These are phyloP conservation scores for Ogataea corticis DNA, from an alignment of 805 yeast genomes.

Conservation along the genomic window DNA sequence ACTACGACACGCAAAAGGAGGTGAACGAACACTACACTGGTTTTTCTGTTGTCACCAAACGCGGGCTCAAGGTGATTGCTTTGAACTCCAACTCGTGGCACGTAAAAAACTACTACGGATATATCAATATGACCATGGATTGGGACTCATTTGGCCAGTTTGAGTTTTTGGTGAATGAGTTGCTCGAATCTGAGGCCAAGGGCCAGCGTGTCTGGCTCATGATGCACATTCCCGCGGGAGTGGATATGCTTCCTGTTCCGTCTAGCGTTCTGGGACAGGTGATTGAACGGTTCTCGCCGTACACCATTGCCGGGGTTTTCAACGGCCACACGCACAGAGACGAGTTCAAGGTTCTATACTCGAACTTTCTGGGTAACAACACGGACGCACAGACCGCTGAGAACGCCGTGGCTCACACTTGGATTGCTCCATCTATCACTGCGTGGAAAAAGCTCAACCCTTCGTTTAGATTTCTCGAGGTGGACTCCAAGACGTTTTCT, in stretches of 20 bases:
- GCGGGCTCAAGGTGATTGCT: slow-evolving; percentile 60
- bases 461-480: slow-evolving; percentile 70
- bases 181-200: slow-evolving; percentile 55
- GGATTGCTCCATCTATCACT: slow-evolving; percentile 67
- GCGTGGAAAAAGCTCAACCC: slow-evolving; percentile 64
- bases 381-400: slow-evolving; percentile 38
- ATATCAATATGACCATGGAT: slow-evolving; percentile 45
- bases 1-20: slow-evolving; percentile 33
- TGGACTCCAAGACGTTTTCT: slow-evolving; percentile 60
- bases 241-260: slow-evolving; percentile 62
- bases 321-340: slow-evolving; percentile 74
- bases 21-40: slow-evolving; percentile 59
- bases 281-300: slow-evolving; percentile 66
- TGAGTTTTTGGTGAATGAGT: slow-evolving; percentile 60
- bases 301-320: slow-evolving; percentile 66
- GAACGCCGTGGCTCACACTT: slow-evolving; percentile 55
- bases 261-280: slow-evolving; percentile 56
- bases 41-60: slow-evolving; percentile 52
- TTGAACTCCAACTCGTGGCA: slow-evolving; percentile 71
- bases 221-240: slow-evolving; percentile 66
- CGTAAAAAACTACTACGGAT: slow-evolving; percentile 59
- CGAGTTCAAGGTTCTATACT: slow-evolving; percentile 60
- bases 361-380: slow-evolving; percentile 40
- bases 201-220: slow-evolving; percentile 73
- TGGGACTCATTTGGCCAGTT: slow-evolving; percentile 66